Conservation (phyloP, 1,139 yeast species). For the Spencermartinsiella ligniputridi region DNA sequence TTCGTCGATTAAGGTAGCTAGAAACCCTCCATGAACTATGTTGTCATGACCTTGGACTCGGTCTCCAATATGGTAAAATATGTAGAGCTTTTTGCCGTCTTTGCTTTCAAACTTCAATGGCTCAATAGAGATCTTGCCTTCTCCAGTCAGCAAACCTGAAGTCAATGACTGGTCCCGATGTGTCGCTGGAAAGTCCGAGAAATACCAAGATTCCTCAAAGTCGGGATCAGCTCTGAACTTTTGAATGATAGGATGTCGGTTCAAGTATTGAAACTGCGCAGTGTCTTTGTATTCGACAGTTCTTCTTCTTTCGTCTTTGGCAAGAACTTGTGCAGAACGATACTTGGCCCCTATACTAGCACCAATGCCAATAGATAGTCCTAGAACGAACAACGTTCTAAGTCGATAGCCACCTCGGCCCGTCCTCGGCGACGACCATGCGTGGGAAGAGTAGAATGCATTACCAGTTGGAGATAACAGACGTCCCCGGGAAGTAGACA, state of each 20-base stretch:
- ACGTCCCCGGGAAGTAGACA: too few species aligned
- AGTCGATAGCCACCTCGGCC: not conserved
- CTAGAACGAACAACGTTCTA: not conserved
- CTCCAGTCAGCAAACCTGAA: slow-evolving; percentile 25
- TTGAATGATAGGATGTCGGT: slow-evolving; percentile 21
- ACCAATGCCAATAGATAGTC: not conserved
- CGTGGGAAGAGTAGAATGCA: too few species aligned
- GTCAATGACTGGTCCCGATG: slow-evolving; percentile 26
- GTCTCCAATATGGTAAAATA: slow-evolving; percentile 66
- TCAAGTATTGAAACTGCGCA: slow-evolving; percentile 18
- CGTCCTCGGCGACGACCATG: not conserved
- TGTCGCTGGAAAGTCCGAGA: slow-evolving; percentile 24
- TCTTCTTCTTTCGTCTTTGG: not conserved
- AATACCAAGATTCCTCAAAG: slow-evolving; percentile 21
- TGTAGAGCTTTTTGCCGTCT: slow-evolving; percentile 20
- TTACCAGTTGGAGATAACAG: too few species aligned
- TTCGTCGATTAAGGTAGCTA: slow-evolving; percentile 83
- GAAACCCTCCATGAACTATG: slow-evolving; percentile 78
- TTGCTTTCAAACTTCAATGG: slow-evolving; percentile 25
- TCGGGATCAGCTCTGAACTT: slow-evolving; percentile 18
- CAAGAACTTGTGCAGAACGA: not conserved
- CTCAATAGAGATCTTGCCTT: slow-evolving; percentile 26
- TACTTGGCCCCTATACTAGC: not conserved
- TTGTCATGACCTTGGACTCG: slow-evolving; percentile 56
- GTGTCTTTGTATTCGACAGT: not conserved